phyloP scores from a whole-genome alignment of 2,329 filamentous ascomycete species.

The Diaporthe longicolla region DNA sequence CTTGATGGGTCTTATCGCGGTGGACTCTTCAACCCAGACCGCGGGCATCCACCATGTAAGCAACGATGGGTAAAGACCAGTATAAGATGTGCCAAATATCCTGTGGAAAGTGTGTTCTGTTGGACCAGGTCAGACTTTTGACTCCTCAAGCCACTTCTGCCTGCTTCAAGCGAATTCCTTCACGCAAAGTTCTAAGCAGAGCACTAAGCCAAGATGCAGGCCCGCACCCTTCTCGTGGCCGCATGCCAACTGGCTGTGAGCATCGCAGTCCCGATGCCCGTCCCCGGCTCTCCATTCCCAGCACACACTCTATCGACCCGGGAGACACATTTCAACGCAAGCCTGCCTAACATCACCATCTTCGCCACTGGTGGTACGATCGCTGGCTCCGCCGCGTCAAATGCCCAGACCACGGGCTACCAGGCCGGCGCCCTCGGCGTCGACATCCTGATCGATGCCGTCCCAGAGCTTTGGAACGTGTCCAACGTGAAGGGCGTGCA shows the following conservation, averaged over 20 bases:
- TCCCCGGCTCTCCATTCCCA: not conserved
- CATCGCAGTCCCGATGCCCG: conserved; percentile 9
- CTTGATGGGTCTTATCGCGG: conserved; percentile 17
- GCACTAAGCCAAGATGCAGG: conserved; percentile 18
- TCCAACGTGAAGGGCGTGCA: conserved; percentile 69
- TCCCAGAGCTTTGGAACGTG: conserved; percentile 67
- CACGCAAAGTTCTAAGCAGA: conserved; percentile 5
- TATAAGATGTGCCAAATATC: conserved; percentile 1
- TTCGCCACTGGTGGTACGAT: conserved; percentile 73
- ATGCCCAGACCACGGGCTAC: conserved; percentile 63
- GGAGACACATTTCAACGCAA: conserved; percentile 36
- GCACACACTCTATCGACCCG: conserved; percentile 3
- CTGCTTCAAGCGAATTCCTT: not conserved
- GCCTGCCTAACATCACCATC: conserved; percentile 69
- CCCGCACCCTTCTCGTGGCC: not conserved
- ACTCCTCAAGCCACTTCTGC: not conserved
- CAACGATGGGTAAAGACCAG: not conserved
- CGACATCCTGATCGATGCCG: conserved; percentile 65
- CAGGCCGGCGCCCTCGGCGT: conserved; percentile 62
- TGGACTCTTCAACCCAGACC: not conserved
- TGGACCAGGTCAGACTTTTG: not conserved
- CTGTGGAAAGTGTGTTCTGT: not conserved
- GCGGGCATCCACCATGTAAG: not conserved
- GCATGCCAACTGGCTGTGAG: conserved; percentile 22
- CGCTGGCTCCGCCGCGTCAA: conserved; percentile 63